Conservation (phyloP, 2,329 filamentous ascomycete genomes). For the Trichophyton schoenleinii region DNA sequence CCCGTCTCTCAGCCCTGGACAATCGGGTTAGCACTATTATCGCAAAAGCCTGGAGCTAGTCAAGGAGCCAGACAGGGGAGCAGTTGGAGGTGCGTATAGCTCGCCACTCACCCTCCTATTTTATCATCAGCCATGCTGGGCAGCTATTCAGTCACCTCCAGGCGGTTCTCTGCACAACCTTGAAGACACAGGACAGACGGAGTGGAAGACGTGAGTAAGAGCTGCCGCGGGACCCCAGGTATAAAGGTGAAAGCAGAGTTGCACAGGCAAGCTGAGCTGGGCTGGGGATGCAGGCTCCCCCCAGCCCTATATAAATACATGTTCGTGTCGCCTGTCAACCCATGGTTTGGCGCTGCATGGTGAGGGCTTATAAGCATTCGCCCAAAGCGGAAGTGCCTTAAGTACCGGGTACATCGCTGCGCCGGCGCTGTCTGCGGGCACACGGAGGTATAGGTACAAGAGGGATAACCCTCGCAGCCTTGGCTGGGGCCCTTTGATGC, state of each 20-base stretch:
- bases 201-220: not conserved
- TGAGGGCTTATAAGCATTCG: not conserved
- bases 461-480: not conserved
- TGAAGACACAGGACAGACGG: not conserved
- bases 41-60: not conserved
- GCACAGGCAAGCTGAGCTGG: not conserved
- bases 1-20: slow-evolving; percentile 7
- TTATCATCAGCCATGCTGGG: not conserved
- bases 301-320: not conserved
- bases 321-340: not conserved
- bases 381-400: not conserved
- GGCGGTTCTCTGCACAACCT: no score
- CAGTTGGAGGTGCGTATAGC: no score
- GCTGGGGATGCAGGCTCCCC: not conserved
- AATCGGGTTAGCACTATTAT: not conserved
- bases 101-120: not conserved
- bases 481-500: not conserved
- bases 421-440: not conserved
- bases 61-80: not conserved
- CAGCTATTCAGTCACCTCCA: not conserved
- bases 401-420: not conserved
- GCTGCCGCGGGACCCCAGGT: not conserved
- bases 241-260: not conserved
- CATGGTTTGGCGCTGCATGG: not conserved
- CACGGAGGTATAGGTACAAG: not conserved